Evolutionary conservation across 2,329 filamentous ascomycete genomes (phyloP).

Genomic region (Xylariaceae sp.): DNA sequence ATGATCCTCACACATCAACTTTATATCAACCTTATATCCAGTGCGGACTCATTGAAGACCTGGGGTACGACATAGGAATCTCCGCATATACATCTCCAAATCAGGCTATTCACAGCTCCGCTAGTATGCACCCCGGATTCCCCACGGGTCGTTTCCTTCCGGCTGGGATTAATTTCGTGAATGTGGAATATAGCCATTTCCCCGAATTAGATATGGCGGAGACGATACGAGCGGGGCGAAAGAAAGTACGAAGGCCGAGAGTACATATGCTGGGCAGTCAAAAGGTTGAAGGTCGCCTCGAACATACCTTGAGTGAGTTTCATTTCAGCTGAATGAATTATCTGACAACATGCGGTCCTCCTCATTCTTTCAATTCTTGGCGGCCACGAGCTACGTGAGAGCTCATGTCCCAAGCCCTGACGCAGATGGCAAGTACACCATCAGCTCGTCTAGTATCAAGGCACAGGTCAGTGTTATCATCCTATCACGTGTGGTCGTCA

Average conservation of each 20-base stretch:
- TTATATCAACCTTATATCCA: not conserved
- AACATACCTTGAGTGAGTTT: not conserved
- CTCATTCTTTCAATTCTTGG: slow-evolving; percentile 32
- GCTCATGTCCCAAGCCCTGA: slow-evolving; percentile 35
- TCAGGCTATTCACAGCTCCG: slow-evolving; percentile 34
- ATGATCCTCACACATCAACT: too few species aligned
- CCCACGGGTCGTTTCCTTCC: slow-evolving; percentile 31
- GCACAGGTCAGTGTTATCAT: slow-evolving; percentile 38
- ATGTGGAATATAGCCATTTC: slow-evolving; percentile 12
- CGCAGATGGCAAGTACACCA: slow-evolving; percentile 43
- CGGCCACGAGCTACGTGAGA: slow-evolving; percentile 29
- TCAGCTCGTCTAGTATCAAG: slow-evolving; percentile 39
- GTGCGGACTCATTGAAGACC: too few species aligned
- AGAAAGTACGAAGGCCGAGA: not conserved
- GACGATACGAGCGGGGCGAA: not conserved
- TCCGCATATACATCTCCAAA: slow-evolving; percentile 19
- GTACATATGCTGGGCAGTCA: not conserved
- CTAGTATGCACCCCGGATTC: slow-evolving; percentile 32
- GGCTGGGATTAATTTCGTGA: slow-evolving; percentile 18
- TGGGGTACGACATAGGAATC: too few species aligned
- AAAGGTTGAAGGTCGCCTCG: slow-evolving; percentile 3
- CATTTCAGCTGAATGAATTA: not conserved
- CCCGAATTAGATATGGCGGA: slow-evolving; percentile 8
- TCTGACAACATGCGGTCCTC: slow-evolving; percentile 34
- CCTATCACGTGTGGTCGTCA: not conserved